These are phyloP conservation scores for Raphidocelis subcapitata DNA, from an alignment of 139 green algal species.

Conservation along the genomic window DNA sequence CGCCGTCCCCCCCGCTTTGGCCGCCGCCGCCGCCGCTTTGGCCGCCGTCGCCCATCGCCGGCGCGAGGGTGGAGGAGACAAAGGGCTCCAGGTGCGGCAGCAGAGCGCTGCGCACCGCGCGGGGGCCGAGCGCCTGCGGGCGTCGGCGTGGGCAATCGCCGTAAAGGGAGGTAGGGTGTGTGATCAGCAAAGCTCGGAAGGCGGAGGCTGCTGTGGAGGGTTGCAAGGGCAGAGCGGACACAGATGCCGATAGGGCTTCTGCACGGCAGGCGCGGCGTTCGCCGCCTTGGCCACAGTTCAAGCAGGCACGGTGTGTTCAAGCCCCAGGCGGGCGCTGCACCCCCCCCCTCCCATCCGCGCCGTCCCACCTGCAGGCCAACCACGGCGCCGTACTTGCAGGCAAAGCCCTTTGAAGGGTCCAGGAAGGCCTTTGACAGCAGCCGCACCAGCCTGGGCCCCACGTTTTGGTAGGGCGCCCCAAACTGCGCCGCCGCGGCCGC, in stretches of 20 bases:
- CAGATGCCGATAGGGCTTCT: not conserved
- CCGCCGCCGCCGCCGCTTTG: not conserved
- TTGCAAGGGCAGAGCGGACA: not conserved
- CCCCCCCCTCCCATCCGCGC: not conserved
- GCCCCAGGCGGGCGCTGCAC: conserved; percentile 13
- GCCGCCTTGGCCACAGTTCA: not conserved
- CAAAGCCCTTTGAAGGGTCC: conserved; percentile 39
- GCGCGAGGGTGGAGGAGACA: conserved; percentile 44
- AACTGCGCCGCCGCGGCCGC: conserved; percentile 43
- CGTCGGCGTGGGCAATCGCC: conserved; percentile 38
- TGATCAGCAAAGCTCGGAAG: not conserved
- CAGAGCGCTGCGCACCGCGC: conserved; percentile 61
- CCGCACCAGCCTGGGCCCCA: conserved; percentile 59
- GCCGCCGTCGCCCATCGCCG: conserved; percentile 6
- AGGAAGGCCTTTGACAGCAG: conserved; percentile 50
- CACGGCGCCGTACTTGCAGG: conserved; percentile 58
- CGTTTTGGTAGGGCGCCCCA: conserved; percentile 49
- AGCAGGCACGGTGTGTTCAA: conserved; percentile 13
- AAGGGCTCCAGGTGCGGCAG: conserved; percentile 74
- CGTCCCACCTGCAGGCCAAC: conserved; percentile 12
- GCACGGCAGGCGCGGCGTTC: not conserved
- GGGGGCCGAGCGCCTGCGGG: conserved; percentile 65
- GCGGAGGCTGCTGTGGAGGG: not conserved
- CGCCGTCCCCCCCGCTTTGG: not conserved
- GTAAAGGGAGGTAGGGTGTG: not conserved